Conservation (phyloP, 140 eudicot species). For the Flaveria floridana region DNA sequence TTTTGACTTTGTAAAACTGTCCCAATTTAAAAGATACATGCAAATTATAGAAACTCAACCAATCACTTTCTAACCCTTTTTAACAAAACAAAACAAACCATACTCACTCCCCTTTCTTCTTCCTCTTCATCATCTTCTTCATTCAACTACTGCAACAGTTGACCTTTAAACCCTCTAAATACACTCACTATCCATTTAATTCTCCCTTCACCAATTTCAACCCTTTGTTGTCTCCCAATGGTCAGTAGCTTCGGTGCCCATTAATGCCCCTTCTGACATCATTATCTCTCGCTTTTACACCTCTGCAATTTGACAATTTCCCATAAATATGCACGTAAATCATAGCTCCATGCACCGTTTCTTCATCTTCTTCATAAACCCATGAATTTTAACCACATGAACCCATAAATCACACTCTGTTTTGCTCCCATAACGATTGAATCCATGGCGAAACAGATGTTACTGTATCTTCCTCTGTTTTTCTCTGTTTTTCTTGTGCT, state of each 20-base stretch:
- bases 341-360: slow-evolving; percentile 35
- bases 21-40: slow-evolving; percentile 30
- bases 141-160: slow-evolving; percentile 36
- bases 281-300: slow-evolving; percentile 29
- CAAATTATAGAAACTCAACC: slow-evolving; percentile 41
- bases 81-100: slow-evolving; percentile 31
- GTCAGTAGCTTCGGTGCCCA: slow-evolving; percentile 32
- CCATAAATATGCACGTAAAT: slow-evolving; percentile 33
- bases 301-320: slow-evolving; percentile 30
- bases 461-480: slow-evolving; percentile 22
- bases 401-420: slow-evolving; percentile 13
- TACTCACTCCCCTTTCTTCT: slow-evolving; percentile 44
- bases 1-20: slow-evolving; percentile 45
- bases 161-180: slow-evolving; percentile 27
- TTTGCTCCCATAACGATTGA: not conserved
- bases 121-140: slow-evolving; percentile 2
- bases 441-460: slow-evolving; percentile 30
- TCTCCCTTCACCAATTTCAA: slow-evolving; percentile 28
- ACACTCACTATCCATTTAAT: slow-evolving; percentile 10
- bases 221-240: slow-evolving; percentile 18
- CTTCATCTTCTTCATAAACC: not conserved
- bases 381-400: slow-evolving; percentile 18
- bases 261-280: slow-evolving; percentile 32
- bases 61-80: slow-evolving; percentile 39
- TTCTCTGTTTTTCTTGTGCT: not conserved